phyloP scores from a whole-genome alignment of 2,329 filamentous ascomycete species.

The Aureobasidium sp. region DNA sequence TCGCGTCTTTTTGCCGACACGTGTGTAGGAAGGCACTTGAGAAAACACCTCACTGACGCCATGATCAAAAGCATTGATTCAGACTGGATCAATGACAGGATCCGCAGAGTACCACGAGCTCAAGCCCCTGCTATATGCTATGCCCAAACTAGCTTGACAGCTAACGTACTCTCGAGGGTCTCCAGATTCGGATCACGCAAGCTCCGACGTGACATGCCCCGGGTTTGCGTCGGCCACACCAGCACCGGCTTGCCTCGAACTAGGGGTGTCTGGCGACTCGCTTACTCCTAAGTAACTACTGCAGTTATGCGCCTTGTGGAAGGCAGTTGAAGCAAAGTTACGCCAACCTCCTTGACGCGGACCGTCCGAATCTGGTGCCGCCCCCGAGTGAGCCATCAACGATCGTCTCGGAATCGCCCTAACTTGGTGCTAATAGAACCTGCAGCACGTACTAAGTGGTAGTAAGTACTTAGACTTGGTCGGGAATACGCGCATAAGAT shows the following conservation, averaged over 20 bases:
- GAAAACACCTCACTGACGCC: neutral
- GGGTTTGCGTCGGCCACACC: neutral
- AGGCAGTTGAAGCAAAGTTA: neutral
- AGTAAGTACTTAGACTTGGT: neutral
- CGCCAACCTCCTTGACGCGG: slow-evolving; percentile 7
- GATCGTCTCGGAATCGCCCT: slow-evolving; percentile 8
- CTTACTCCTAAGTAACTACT: neutral
- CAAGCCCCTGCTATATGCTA: neutral
- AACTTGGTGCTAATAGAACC: neutral
- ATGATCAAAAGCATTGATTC: slow-evolving; percentile 1
- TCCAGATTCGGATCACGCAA: neutral
- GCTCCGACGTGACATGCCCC: slow-evolving; percentile 9
- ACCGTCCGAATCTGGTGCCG: neutral
- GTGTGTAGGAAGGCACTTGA: neutral
- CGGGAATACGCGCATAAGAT: slow-evolving; percentile 9
- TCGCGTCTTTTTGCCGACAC: neutral
- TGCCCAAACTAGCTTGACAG: slow-evolving; percentile 9
- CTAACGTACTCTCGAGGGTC: neutral
- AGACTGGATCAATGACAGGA: slow-evolving; percentile 6
- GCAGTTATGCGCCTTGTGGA: neutral
- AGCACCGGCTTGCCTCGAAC: neutral
- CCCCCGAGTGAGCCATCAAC: neutral
- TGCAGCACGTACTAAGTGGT: slow-evolving; percentile 10
- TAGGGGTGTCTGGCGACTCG: neutral
- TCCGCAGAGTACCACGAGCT: neutral